Conservation (phyloP, 2,329 filamentous ascomycete genomes). For the Nigrospora sphaerica region DNA sequence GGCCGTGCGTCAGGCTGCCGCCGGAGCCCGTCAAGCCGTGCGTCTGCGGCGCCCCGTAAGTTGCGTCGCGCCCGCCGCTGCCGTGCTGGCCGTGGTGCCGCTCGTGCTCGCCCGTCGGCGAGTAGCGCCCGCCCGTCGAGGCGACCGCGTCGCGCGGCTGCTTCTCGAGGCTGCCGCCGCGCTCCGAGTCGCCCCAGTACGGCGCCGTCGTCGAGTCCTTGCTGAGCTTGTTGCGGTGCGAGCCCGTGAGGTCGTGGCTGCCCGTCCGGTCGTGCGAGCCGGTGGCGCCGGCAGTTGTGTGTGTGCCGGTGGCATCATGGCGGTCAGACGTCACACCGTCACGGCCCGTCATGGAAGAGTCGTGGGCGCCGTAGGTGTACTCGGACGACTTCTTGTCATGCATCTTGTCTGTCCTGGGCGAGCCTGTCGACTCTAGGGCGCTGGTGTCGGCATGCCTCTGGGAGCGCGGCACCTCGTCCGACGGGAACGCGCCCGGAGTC, state of each 20-base stretch:
- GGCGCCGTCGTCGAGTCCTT: conserved; percentile 3
- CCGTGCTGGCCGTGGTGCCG: too few relatives aligned
- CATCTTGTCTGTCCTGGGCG: conserved; percentile 1
- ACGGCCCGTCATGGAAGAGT: background rate
- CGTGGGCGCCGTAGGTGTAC: conserved; percentile 3
- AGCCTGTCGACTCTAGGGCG: background rate
- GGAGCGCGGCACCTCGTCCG: conserved; percentile 9
- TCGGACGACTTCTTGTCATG: conserved; percentile 2
- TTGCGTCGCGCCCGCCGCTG: too few relatives aligned
- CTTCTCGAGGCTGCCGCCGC: background rate
- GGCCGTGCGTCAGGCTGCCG: too few relatives aligned
- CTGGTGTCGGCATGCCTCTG: conserved; percentile 4
- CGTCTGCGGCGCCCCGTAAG: too few relatives aligned
- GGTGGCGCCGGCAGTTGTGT: background rate
- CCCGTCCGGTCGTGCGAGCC: background rate
- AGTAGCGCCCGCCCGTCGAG: too few relatives aligned
- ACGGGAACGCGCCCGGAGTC: conserved; percentile 9
- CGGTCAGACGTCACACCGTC: background rate
- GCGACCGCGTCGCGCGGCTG: too few relatives aligned
- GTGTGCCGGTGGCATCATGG: background rate
- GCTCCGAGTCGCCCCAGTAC: conserved; percentile 1
- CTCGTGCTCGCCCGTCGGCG: too few relatives aligned
- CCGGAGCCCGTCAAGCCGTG: too few relatives aligned
- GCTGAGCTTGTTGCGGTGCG: conserved; percentile 7
- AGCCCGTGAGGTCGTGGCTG: background rate